A percentile compares a stretch with the other conserved stretches of the same genome.
phyloP scores from a whole-genome alignment of 169 alveolate genomes.

The Plasmodium falciparum region DNA sequence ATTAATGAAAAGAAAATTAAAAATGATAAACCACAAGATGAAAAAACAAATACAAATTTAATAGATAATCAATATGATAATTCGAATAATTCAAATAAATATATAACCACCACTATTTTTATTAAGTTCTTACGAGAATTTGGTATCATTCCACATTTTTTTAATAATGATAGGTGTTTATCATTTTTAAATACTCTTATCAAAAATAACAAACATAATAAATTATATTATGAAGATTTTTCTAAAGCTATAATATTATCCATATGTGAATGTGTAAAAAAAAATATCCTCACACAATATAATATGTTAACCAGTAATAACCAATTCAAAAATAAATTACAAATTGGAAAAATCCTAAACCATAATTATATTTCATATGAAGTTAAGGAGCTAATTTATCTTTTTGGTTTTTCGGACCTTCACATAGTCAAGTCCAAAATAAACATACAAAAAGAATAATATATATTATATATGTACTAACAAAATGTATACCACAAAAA shows the following conservation, averaged over 20 bases:
- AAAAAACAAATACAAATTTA: not conserved
- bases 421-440: slow-evolving; percentile 60
- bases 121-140: slow-evolving; percentile 84
- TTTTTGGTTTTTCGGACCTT: slow-evolving; percentile 66
- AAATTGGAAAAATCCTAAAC: slow-evolving; percentile 59
- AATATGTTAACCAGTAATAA: slow-evolving; percentile 51
- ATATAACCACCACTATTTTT: slow-evolving; percentile 79
- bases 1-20: not conserved
- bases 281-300: slow-evolving; percentile 64
- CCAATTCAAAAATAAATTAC: slow-evolving; percentile 25
- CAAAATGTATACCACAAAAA: too few relatives aligned
- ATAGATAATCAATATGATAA: too few relatives aligned
- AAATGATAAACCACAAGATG: not conserved
- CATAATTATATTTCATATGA: slow-evolving; percentile 55
- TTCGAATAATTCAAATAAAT: slow-evolving; percentile 2
- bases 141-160: slow-evolving; percentile 83
- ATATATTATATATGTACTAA: not conserved
- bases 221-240: slow-evolving; percentile 67
- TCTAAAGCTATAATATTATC: slow-evolving; percentile 67
- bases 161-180: slow-evolving; percentile 23
- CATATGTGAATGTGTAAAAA: slow-evolving; percentile 73
- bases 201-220: slow-evolving; percentile 22
- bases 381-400: slow-evolving; percentile 72
- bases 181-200: slow-evolving; percentile 20
- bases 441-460: not conserved